These are phyloP conservation scores for Kwoniella bestiolae DNA, from an alignment of 768 basidiomycete species.

Conservation along the genomic window DNA sequence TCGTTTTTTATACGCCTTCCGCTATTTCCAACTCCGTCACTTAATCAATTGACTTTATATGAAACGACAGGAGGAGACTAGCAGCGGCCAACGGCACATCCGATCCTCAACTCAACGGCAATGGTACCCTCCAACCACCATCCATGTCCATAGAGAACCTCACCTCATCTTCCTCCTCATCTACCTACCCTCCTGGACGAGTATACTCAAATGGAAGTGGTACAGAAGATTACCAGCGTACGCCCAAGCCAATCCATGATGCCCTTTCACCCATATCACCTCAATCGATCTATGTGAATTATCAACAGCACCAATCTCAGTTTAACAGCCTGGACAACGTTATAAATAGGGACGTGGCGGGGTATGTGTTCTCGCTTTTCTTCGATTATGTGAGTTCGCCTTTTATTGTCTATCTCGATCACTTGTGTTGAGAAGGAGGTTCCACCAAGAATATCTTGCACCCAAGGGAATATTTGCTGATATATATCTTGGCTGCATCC, in stretches of 20 bases:
- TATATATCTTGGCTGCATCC: not conserved
- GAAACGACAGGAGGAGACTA: not conserved
- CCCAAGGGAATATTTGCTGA: not conserved
- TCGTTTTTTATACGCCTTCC: not conserved
- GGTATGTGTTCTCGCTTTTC: conserved; percentile 38
- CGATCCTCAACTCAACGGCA: not conserved
- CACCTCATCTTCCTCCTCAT: not conserved
- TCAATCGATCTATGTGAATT: conserved; percentile 4
- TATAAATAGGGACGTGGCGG: conserved; percentile 21
- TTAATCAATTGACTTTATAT: not conserved
- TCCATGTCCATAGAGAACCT: conserved; percentile 1
- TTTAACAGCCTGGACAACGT: conserved; percentile 44
- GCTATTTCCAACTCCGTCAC: not conserved
- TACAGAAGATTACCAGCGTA: not conserved
- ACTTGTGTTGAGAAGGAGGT: too few species aligned
- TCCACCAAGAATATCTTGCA: too few species aligned
- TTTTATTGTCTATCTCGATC: too few species aligned
- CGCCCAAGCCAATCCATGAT: conserved; percentile 3
- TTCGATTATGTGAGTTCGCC: conserved; percentile 44
- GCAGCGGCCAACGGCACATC: not conserved
- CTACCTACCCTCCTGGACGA: not conserved
- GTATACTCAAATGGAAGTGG: not conserved
- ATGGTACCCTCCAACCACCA: not conserved
- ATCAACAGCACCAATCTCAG: not conserved
- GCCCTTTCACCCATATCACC: conserved; percentile 24